These are phyloP conservation scores for Iris pallida DNA, from an alignment of 116 monocot genomes.

Conservation along the genomic window DNA sequence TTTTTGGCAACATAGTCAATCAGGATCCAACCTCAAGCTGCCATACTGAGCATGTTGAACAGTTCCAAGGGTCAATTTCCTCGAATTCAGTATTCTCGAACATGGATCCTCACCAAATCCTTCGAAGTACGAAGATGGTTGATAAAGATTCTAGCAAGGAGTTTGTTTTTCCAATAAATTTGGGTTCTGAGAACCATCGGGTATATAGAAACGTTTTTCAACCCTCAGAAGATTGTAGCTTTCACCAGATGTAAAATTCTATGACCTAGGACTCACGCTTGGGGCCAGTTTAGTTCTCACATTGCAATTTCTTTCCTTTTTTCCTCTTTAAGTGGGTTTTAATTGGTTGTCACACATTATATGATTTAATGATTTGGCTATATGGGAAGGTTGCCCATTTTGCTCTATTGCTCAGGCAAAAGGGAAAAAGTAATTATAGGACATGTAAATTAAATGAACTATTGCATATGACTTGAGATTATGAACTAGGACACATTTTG, in stretches of 20 bases:
- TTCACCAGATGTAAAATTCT: slow-evolving; percentile 8
- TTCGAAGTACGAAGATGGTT: slow-evolving; percentile 17
- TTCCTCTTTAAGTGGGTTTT: neutral
- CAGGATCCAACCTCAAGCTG: neutral
- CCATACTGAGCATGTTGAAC: slow-evolving; percentile 2
- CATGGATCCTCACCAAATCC: slow-evolving; percentile 34
- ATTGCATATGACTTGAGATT: too few relatives aligned
- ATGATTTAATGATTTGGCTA: neutral
- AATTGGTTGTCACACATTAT: neutral
- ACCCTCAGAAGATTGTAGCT: slow-evolving; percentile 20
- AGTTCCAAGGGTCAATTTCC: slow-evolving; percentile 7
- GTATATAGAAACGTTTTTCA: slow-evolving; percentile 19
- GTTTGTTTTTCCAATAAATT: slow-evolving; percentile 14
- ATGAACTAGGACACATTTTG: neutral
- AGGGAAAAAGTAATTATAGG: neutral
- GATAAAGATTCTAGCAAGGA: slow-evolving; percentile 17
- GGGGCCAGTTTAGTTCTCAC: slow-evolving; percentile 1
- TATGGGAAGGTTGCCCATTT: neutral
- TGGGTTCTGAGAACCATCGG: slow-evolving; percentile 1
- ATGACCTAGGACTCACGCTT: neutral
- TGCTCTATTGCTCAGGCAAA: neutral
- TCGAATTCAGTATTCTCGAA: slow-evolving; percentile 27
- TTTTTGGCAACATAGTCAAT: neutral
- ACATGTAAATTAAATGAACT: neutral
- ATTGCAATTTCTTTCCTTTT: slow-evolving; percentile 3